Base-by-base conservation (phyloP, 768 basidiomycete genomes). In the Serendipita sp. region DNA sequence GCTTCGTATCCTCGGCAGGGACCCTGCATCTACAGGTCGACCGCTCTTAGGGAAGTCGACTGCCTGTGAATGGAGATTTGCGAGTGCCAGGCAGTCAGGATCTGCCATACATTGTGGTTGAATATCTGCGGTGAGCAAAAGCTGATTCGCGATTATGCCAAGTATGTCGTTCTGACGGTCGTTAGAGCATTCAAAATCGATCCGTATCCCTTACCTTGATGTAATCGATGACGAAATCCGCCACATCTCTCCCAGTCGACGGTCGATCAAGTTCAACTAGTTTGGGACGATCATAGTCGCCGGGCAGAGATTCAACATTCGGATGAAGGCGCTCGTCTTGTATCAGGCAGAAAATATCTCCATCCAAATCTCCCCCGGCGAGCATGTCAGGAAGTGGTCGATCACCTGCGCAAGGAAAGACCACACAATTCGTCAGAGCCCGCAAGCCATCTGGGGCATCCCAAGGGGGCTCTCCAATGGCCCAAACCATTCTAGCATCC, bases 11-110 rank as follows among this genome's bases (percentile, higher is more conserved):
- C 67, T 70, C 78, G 2, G 85, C 82, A 30, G 85, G 77, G 41
- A 64, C 1, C 62, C 42, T 20, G 71, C 69, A 4, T 72, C 69
- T 13, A 81, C 78, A 22, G 79, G 76, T 38, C 72, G 69, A 14
- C 80, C 80, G 24, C 77, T 80, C 70, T 84, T 84, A 0, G 82
- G 81, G 66, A 81, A 86, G 69, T 86, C 84, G 1, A 85, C 83
- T 0, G 85, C 85, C 60, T 81, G 72, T 17, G 62, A 28, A 51
- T 85, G 83, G 14, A 86, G 72, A 9, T 72, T 69, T 7, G 85
- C 79, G 20, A 88, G 73, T 42, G 63, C 71, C 11, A 79, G 42
- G 70, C 85, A 86, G 34, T 80, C 77, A 0, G 65, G 58, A 65
- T 85, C 77, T 50, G 79, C 73, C 42, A 83, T 82, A 0, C 76